A percentile compares a stretch with the other conserved stretches of the same genome.
phyloP scores from a whole-genome alignment of 257 asterid genomes.

The Fraxinus pennsylvanica region DNA sequence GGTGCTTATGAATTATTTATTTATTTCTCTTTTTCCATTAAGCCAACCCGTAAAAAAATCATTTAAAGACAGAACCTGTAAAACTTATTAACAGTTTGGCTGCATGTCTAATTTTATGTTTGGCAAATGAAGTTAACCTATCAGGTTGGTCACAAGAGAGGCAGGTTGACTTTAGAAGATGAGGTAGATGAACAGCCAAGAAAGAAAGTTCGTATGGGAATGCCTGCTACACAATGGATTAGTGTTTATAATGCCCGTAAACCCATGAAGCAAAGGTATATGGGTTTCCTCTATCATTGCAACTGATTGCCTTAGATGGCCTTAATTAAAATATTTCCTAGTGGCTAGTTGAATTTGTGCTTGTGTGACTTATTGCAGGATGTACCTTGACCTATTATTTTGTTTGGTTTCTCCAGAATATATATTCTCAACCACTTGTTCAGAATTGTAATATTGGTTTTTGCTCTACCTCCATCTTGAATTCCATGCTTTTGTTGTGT shows the following conservation, averaged over 20 bases:
- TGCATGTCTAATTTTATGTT: constrained; percentile 30
- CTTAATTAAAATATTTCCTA: not conserved
- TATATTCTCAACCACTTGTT: not conserved
- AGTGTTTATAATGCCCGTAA: constrained; percentile 76
- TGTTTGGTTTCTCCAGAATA: not conserved
- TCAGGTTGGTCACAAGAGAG: constrained; percentile 82
- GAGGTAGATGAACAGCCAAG: constrained; percentile 80
- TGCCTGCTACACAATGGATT: constrained; percentile 85
- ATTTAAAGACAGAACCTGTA: too few species aligned
- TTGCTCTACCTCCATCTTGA: constrained; percentile 12
- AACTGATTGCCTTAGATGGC: not conserved
- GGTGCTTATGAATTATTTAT: constrained; percentile 38
- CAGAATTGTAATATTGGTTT: not conserved
- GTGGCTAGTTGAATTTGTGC: not conserved
- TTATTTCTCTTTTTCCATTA: not conserved
- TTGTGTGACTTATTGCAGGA: not conserved
- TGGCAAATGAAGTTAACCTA: constrained; percentile 50
- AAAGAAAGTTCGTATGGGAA: constrained; percentile 76
- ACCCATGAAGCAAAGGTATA: constrained; percentile 89
- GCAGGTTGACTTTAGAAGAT: constrained; percentile 58
- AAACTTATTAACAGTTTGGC: constrained; percentile 4
- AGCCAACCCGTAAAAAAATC: not conserved
- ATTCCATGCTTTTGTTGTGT: constrained; percentile 13
- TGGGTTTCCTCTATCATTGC: constrained; percentile 4
- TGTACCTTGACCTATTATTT: not conserved